These are phyloP conservation scores for Piromyces finnis DNA, from an alignment of 192 early-diverging fungal species.

Conservation along the genomic window DNA sequence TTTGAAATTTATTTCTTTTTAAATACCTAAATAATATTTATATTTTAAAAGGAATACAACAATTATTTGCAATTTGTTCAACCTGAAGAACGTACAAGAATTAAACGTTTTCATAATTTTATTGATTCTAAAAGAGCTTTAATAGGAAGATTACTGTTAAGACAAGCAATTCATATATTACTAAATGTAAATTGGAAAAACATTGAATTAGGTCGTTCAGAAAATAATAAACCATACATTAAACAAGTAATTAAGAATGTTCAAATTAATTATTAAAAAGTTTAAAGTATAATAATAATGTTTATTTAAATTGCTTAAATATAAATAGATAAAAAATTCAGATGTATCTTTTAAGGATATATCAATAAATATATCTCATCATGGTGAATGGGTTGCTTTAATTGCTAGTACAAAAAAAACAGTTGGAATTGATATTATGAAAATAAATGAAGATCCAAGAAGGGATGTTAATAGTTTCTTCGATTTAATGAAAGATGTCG, in stretches of 20 bases:
- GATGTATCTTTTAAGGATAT: not conserved
- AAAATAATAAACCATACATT: not conserved
- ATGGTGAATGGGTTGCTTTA: slow-evolving; percentile 39
- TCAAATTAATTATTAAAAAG: no score
- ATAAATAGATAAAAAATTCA: not conserved
- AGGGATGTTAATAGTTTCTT: not conserved
- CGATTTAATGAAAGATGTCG: not conserved
- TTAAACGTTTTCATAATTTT: not conserved
- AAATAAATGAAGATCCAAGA: not conserved
- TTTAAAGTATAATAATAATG: no score
- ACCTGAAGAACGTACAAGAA: not conserved
- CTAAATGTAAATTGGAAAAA: not conserved
- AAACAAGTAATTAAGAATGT: not conserved
- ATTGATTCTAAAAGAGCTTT: not conserved
- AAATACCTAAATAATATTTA: no score
- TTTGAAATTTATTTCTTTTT: no score
- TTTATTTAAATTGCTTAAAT: not conserved
- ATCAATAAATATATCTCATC: slow-evolving; percentile 29
- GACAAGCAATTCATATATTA: not conserved
- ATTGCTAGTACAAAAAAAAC: slow-evolving; percentile 8
- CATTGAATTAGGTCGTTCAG: not conserved
- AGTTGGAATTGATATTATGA: slow-evolving; percentile 30
- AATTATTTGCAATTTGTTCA: not conserved
- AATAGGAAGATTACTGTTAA: not conserved
- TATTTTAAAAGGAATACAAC: not conserved